Conservation (phyloP, 108 stramenopile genomes). For the Cyclotella atomus region DNA sequence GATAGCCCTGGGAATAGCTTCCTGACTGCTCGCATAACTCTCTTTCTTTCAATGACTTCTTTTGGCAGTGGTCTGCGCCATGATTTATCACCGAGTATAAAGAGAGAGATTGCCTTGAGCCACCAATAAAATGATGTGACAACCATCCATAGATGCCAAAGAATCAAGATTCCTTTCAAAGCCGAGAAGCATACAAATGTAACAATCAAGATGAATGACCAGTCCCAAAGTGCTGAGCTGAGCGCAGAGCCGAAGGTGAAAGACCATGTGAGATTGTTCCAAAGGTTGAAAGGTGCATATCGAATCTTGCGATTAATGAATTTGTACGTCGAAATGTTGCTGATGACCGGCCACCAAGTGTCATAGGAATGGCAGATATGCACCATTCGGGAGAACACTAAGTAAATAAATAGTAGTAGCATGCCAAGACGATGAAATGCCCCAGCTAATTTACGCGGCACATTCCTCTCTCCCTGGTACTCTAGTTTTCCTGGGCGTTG, state of each 20-base stretch:
- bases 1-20: neutral
- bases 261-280: neutral
- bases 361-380: neutral
- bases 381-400: conserved; percentile 7
- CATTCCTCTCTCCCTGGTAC: conserved; percentile 7
- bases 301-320: neutral
- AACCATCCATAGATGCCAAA: neutral
- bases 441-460: conserved; percentile 4
- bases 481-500: conserved; percentile 12
- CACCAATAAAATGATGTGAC: no score
- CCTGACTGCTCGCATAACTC: neutral
- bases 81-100: neutral
- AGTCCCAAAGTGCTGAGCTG: neutral
- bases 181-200: neutral
- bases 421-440: neutral
- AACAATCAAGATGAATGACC: neutral
- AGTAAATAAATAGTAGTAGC: neutral
- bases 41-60: neutral
- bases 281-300: neutral
- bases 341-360: neutral
- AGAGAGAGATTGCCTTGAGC: neutral
- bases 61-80: neutral
- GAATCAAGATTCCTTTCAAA: neutral
- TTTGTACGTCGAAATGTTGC: no score
- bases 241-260: neutral